These are phyloP conservation scores for Chamaecrista fasciculata DNA, from an alignment of 306 rosid genomes.

Conservation along the genomic window DNA sequence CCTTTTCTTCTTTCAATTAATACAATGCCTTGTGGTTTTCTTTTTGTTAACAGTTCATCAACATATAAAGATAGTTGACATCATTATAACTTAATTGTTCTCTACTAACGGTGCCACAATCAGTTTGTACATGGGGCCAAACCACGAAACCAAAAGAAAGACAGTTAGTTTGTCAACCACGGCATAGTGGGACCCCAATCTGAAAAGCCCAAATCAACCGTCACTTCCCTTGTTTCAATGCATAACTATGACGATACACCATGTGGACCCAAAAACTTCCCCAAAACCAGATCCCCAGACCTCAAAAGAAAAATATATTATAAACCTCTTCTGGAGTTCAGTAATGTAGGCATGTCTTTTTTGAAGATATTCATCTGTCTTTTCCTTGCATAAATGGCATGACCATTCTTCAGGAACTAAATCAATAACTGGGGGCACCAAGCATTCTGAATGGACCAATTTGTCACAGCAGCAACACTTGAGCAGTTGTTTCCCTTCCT, in stretches of 20 bases:
- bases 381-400: slow-evolving; percentile 85
- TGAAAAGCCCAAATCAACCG: background rate
- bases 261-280: background rate
- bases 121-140: slow-evolving; percentile 1
- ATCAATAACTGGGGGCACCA: slow-evolving; percentile 82
- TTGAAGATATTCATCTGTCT: slow-evolving; percentile 87
- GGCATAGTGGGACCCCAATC: background rate
- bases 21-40: background rate
- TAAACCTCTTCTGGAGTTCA: slow-evolving; percentile 75
- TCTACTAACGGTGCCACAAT: background rate
- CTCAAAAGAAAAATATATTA: slow-evolving; percentile 18
- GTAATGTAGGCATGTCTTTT: slow-evolving; percentile 64
- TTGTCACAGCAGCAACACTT: slow-evolving; percentile 90
- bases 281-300: slow-evolving; percentile 22
- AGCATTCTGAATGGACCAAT: slow-evolving; percentile 80
- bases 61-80: slow-evolving; percentile 11
- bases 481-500: slow-evolving; percentile 86
- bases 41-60: background rate
- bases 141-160: background rate
- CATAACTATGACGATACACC: background rate
- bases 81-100: slow-evolving; percentile 6
- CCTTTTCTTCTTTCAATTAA: background rate
- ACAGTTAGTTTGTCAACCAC: background rate
- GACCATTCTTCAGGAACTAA: slow-evolving; percentile 81
- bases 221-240: background rate